A percentile compares a stretch with the other conserved stretches of the same genome.
phyloP scores from a whole-genome alignment of 2,329 filamentous ascomycete species.

The Celoporthe dispersa region DNA sequence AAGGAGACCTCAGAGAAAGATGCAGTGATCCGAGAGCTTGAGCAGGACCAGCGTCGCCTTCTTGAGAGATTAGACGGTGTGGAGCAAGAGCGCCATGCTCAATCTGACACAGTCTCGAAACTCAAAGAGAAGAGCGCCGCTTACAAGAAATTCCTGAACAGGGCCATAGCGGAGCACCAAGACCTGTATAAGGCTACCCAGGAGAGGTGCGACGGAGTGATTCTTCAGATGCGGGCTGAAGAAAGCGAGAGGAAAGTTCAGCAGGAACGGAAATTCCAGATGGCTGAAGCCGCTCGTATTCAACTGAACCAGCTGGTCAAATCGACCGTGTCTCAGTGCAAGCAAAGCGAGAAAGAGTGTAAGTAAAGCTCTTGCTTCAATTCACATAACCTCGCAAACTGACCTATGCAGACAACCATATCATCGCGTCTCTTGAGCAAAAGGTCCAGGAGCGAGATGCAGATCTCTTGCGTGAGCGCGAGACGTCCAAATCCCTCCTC shows the following conservation, averaged over 20 bases:
- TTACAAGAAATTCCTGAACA: slow-evolving; percentile 48
- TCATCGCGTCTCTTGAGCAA: slow-evolving; percentile 30
- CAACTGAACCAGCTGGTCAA: slow-evolving; percentile 37
- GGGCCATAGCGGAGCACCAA: slow-evolving; percentile 52
- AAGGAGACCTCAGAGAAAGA: slow-evolving; percentile 9
- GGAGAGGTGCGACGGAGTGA: slow-evolving; percentile 40
- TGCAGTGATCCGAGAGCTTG: slow-evolving; percentile 32
- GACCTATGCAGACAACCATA: slow-evolving; percentile 27
- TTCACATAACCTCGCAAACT: not conserved
- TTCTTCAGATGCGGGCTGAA: slow-evolving; percentile 42
- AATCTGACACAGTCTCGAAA: slow-evolving; percentile 36
- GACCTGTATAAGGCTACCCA: slow-evolving; percentile 43
- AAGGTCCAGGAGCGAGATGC: slow-evolving; percentile 24
- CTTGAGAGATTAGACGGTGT: slow-evolving; percentile 36
- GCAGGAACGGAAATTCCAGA: slow-evolving; percentile 37
- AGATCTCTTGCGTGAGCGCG: slow-evolving; percentile 20
- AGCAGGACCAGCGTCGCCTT: slow-evolving; percentile 35
- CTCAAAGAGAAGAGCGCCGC: slow-evolving; percentile 43
- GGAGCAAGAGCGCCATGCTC: slow-evolving; percentile 35
- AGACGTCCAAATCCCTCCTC: slow-evolving; percentile 17
- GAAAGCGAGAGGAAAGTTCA: slow-evolving; percentile 33
- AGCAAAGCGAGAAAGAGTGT: slow-evolving; percentile 21
- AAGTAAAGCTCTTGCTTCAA: slow-evolving; percentile 1
- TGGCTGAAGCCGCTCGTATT: slow-evolving; percentile 39
- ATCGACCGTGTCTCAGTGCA: slow-evolving; percentile 23